Conservation (phyloP, 306 rosid species). For the Biancaea sappan region DNA sequence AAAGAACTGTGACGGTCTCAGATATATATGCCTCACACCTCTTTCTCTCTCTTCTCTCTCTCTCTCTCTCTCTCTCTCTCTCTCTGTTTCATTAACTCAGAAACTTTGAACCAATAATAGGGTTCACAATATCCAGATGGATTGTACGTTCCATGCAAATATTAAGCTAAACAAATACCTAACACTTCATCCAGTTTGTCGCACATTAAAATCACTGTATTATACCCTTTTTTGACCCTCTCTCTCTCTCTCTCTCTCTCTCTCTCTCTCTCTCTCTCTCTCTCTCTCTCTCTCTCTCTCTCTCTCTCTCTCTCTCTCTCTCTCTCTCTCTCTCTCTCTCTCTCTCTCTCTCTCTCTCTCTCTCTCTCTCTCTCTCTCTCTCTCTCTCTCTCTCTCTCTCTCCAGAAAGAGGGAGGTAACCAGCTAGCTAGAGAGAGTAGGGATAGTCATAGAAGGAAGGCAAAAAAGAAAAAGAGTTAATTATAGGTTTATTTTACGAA, state of each 20-base stretch:
- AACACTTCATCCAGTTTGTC: slow-evolving; percentile 39
- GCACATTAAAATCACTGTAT: slow-evolving; percentile 9
- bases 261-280: too few species aligned
- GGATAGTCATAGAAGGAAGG: slow-evolving; percentile 34
- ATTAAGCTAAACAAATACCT: slow-evolving; percentile 45
- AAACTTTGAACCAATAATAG: slow-evolving; percentile 40
- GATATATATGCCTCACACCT: slow-evolving; percentile 24
- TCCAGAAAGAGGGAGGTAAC: too few species aligned
- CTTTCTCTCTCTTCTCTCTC: slow-evolving; percentile 19
- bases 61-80: slow-evolving; percentile 14
- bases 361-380: too few species aligned
- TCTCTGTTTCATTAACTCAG: slow-evolving; percentile 20
- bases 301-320: too few species aligned
- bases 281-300: too few species aligned
- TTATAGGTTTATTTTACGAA: too few species aligned
- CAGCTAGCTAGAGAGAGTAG: too few species aligned
- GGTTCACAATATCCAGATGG: slow-evolving; percentile 25
- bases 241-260: slow-evolving; percentile 17
- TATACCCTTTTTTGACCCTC: slow-evolving; percentile 4
- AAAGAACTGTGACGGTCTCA: slow-evolving; percentile 21
- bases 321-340: too few species aligned
- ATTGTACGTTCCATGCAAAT: slow-evolving; percentile 53
- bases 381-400: too few species aligned
- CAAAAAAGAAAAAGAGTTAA: too few species aligned
- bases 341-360: too few species aligned